Conservation (phyloP, 2,329 filamentous ascomycete species). For the Fusarium sp. region DNA sequence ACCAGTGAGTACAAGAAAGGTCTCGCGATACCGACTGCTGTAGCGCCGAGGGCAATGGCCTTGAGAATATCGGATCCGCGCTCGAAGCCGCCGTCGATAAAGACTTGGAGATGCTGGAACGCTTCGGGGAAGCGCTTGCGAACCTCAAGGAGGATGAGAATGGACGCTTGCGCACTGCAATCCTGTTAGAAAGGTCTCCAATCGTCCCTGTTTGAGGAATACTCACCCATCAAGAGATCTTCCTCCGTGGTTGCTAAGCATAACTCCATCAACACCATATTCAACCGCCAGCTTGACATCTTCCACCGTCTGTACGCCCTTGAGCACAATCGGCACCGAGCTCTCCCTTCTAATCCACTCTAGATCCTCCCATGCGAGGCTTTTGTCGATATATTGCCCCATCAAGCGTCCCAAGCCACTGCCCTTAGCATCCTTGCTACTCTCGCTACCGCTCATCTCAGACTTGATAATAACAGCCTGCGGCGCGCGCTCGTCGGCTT, state of each 20-base stretch:
- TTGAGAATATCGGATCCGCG: constrained; percentile 66
- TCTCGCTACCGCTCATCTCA: constrained; percentile 55
- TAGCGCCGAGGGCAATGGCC: constrained; percentile 63
- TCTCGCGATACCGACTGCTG: constrained; percentile 64
- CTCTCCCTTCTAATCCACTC: constrained; percentile 61
- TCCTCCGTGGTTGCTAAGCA: constrained; percentile 69
- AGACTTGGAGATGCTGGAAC: constrained; percentile 61
- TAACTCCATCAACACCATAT: constrained; percentile 63
- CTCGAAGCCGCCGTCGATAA: constrained; percentile 64
- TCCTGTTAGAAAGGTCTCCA: neutral
- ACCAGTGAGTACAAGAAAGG: constrained; percentile 64
- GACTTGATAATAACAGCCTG: constrained; percentile 56
- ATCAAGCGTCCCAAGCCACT: constrained; percentile 64
- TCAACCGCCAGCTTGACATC: constrained; percentile 63
- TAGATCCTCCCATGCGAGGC: constrained; percentile 63
- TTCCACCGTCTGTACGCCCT: constrained; percentile 66
- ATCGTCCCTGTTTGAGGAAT: fast-evolving
- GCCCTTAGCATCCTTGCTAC: constrained; percentile 62
- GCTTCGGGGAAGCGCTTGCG: constrained; percentile 61
- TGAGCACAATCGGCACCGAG: constrained; percentile 64
- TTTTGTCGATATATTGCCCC: constrained; percentile 62
- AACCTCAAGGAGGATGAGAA: constrained; percentile 64
- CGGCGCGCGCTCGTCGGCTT: constrained; percentile 64
- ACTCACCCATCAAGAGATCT: constrained; percentile 62
- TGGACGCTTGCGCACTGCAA: constrained; percentile 54